Percentiles rank a stretch among this genome's conserved stretches.
phyloP scores from a whole-genome alignment of 1,284 basidiomycete genomes.

The Thelephora terrestris region DNA sequence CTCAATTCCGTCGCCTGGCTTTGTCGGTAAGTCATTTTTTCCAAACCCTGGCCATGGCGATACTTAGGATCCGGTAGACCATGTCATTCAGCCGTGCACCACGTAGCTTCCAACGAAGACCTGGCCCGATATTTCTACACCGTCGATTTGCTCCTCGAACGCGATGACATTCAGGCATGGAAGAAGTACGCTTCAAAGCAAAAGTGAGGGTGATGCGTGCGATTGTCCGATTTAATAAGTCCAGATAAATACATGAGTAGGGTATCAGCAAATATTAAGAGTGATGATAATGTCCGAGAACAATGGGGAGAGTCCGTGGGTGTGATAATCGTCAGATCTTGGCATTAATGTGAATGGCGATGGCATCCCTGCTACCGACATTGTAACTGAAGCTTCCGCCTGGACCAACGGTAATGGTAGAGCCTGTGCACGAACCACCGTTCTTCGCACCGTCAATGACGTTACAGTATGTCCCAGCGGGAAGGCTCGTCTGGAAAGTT shows the following conservation, averaged over 20 bases:
- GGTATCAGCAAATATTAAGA: constrained; percentile 5
- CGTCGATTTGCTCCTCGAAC: constrained; percentile 33
- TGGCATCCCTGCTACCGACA: constrained; percentile 40
- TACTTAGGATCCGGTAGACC: constrained; percentile 16
- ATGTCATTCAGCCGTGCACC: constrained; percentile 44
- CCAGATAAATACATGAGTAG: neutral
- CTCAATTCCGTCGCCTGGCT: constrained; percentile 49
- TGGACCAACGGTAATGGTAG: constrained; percentile 33
- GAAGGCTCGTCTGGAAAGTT: constrained; percentile 45
- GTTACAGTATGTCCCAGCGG: constrained; percentile 53
- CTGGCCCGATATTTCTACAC: constrained; percentile 40
- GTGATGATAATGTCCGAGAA: neutral
- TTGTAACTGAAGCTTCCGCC: constrained; percentile 43
- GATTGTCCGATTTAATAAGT: neutral
- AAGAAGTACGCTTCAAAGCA: constrained; percentile 42
- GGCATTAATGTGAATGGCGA: constrained; percentile 49
- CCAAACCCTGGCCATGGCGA: neutral
- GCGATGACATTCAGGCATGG: constrained; percentile 48
- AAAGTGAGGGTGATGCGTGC: constrained; percentile 24
- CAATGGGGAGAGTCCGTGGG: neutral
- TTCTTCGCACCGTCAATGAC: constrained; percentile 39
- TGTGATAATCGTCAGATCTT: constrained; percentile 9
- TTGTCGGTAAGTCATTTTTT: constrained; percentile 28
- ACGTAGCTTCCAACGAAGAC: constrained; percentile 37
- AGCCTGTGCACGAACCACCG: constrained; percentile 36